Base-by-base conservation (phyloP, 164 flowering plant species). In the Dillenia suffruticosa region DNA sequence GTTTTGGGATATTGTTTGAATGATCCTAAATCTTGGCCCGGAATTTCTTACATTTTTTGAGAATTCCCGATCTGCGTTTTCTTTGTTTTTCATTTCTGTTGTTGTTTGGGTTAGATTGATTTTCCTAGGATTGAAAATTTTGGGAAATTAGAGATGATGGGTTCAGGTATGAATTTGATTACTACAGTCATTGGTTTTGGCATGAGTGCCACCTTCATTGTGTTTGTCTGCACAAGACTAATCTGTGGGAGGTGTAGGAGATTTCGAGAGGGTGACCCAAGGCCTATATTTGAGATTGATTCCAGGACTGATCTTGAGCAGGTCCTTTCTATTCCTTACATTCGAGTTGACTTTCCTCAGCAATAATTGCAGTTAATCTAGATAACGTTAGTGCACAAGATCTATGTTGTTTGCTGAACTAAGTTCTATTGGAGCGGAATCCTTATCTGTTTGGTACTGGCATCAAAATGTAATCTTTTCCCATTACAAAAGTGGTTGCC, bases 191-290 rank as follows among this genome's bases (percentile, higher is more conserved):
- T 87, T 59, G 97, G 94, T 47, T 90, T 90, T 69, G 92, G 81
- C 53, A 83, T 90, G 90, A 85, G 94, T 68, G 86, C 85, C 1
- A 79, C 87, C 53, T 90, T 90, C 66, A 86, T 87, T 57, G 79
- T 86, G 60, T 90, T 87, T 72, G 77, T 90, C 8, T 87, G 94
- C 69, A 73, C 90, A 9, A 80, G 92, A 72, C 73, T 90, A 17
- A 81, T 85, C 50, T 90, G 94, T 66, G 83, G 92, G 58, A 80
- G 97, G 72, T 90, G 94, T 66, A 81, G 92, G 56, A 80, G 97
- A 72, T 64, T 82, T 2, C 78, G 86, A 11, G 43, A 74, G 9
- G 64, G 54, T 0, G 83, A 76, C 44, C 73, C 87, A 0, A 53
- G 79, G 49, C 80, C 70, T 3, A 74, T 71, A 70, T 79, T 76